phyloP scores from a whole-genome alignment of 1,284 basidiomycete species.

The Heterobasidion irregulare region DNA sequence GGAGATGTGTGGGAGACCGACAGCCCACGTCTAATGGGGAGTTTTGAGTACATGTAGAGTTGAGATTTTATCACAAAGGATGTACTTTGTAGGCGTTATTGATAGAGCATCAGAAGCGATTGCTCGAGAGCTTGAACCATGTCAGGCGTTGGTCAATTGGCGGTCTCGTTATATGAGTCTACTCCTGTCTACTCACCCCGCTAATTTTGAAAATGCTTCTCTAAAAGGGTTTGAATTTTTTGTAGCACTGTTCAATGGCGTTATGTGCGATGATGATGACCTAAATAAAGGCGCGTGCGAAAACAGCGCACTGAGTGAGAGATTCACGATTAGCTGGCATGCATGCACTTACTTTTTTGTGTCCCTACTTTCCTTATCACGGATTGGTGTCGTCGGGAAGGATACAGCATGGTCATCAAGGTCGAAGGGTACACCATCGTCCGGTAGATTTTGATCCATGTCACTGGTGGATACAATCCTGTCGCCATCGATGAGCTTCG shows the following conservation, averaged over 20 bases:
- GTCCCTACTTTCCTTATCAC: too few relatives aligned
- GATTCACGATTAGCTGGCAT: too few relatives aligned
- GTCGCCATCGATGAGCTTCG: slow-evolving; percentile 17
- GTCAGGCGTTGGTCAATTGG: neutral
- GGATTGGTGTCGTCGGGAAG: too few relatives aligned
- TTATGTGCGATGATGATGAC: neutral
- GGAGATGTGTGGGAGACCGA: too few relatives aligned
- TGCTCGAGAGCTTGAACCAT: neutral
- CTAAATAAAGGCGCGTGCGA: too few relatives aligned
- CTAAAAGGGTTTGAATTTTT: slow-evolving; percentile 14
- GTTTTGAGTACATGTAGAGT: too few relatives aligned
- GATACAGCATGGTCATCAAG: neutral
- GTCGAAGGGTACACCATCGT: slow-evolving; percentile 19
- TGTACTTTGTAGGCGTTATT: too few relatives aligned
- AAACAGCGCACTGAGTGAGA: too few relatives aligned
- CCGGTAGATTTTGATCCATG: slow-evolving; percentile 21
- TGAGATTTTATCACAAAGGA: too few relatives aligned
- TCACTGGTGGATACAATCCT: slow-evolving; percentile 19
- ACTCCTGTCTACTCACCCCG: slow-evolving; percentile 5
- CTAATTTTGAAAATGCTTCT: slow-evolving; percentile 15
- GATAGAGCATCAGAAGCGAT: neutral
- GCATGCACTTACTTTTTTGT: too few relatives aligned
- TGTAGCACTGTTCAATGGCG: neutral
- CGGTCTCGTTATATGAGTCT: neutral
- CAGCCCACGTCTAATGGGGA: too few relatives aligned